These are phyloP conservation scores for Salvia miltiorrhiza DNA, from an alignment of 257 asterid species.

Conservation along the genomic window DNA sequence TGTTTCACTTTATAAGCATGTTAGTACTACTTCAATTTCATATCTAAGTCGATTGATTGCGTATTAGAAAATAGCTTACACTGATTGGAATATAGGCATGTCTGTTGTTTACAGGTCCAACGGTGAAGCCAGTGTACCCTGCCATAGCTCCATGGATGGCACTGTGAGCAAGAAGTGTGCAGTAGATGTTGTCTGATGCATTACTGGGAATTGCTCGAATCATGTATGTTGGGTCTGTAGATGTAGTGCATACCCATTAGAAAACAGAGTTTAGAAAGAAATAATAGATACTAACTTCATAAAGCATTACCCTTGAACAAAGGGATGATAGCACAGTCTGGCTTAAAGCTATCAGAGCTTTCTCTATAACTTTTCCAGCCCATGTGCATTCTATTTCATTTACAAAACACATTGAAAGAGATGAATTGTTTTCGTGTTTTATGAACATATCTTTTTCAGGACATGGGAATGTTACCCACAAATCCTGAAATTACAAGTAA, in stretches of 20 bases:
- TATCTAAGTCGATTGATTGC: not conserved
- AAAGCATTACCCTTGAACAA: not conserved
- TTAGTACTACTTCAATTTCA: not conserved
- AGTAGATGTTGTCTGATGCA: conserved; percentile 92
- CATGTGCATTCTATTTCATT: not conserved
- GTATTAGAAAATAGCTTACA: conserved; percentile 44
- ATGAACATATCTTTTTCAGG: not conserved
- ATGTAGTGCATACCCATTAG: not conserved
- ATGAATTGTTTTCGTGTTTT: not conserved
- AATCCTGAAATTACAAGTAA: not conserved
- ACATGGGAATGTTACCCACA: not conserved
- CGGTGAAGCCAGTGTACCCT: conserved; percentile 92
- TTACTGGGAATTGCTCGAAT: conserved; percentile 95
- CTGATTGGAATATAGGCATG: conserved; percentile 88
- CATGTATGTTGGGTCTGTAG: conserved; percentile 95
- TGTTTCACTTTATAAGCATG: not conserved
- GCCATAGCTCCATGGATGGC: conserved; percentile 99
- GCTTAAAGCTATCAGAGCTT: not conserved
- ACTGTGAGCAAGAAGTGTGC: conserved; percentile 96
- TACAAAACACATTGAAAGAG: not conserved
- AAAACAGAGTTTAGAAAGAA: not conserved
- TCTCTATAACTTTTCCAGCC: not conserved
- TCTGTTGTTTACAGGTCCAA: conserved; percentile 87
- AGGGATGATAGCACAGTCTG: not conserved
- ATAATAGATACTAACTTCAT: not conserved